Evolutionary conservation across 129 eudicot species (phyloP), one percentile per base, ranked within the genome.

Genomic region (Oenanthe sinensis): DNA sequence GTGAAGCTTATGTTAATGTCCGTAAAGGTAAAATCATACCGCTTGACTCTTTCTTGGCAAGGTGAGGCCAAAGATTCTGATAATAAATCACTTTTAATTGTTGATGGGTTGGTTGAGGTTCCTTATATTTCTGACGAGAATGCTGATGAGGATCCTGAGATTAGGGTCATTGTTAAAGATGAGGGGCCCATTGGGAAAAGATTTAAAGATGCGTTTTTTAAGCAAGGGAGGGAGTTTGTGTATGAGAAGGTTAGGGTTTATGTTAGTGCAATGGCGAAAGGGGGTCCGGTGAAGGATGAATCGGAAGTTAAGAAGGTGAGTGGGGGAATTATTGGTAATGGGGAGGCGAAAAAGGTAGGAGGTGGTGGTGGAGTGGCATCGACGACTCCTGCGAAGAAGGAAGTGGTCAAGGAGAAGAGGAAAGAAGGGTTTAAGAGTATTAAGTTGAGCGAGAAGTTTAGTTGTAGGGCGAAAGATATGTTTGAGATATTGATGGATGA

Each of bases 401-500:
- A 74, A 75, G 86, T 75, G 82, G 86, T 75, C 80, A 81, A 81
- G 67, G 85, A 75, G 86, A 87, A 87, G 90, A 82, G 44, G 84
- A 94, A 79, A 36, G 96, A 91, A 75, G 98, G 97, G 87, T 88
- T 89, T 81, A 94, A 90, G 90, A 91, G 87, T 39, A 91, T 94
- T 44, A 94, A 85, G 47, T 22, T 94, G 90, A 94, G 76, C 0
- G 98, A 94, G 84, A 94, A 88, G 88, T 94, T 94, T 71, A 91
- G 94, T 40, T 91, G 97, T 86, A 85, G 97, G 81, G 96, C 92
- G 36, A 81, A 39, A 76, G 90, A 94, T 85, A 72, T 94, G 92
- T 94, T 70, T 78, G 96, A 94, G 87, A 94, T 94, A 39, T 82
- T 94, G 88, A 94, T 94, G 97, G 98, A 94, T 94, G 98, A 94